Base-by-base conservation (phyloP, 192 early-diverging fungal species). In the Coemansia sp. region DNA sequence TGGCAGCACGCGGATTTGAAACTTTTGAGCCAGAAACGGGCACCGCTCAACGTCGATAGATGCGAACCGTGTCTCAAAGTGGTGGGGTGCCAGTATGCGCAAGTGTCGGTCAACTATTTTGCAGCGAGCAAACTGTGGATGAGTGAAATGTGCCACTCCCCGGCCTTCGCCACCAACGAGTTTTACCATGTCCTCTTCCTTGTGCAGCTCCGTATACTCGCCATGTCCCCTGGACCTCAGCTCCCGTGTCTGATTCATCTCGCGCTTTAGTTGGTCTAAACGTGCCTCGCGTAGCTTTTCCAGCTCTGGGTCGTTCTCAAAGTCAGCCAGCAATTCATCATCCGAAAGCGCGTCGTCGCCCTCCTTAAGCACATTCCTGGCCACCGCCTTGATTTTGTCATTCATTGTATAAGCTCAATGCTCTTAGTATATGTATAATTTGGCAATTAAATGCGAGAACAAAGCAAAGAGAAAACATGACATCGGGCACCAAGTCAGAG, bases 51-150 rank as follows among this genome's bases (percentile, higher is more conserved):
- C 94, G 52, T 88, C 88, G 54, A 95, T 85, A 51, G 88, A 90
- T 15, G 88, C 75, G 73, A 98, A 98, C 58, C 85, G 83, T 5
- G 96, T 95, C 32, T 86, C 82, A 65, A 82, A 85, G 60, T 95
- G 88, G 58, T 88, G 82, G 42, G 76, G 64, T 5, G 94, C 87
- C n/a, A 98, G 49, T 70, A 88, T 81, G 54, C 83, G 80, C 30
- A 98, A 61, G 67, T 98, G 95, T 64, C 77, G 85, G 63, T 98
- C 93, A 60, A 98, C 85, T 33, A 96, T 90, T 59, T 89, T 84
- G 65, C 95, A 98, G 27, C 93, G 81, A 40, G 90, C 81, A 74
- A 98, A 98, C 55, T 97, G 90, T 39, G 88, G 85, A 57, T 98
- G 95, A 23, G 74, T 88, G 59, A 98, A 98, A 58, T 96, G 93